These are phyloP conservation scores for Rhodosporidiobolus sp. DNA, from an alignment of 768 basidiomycete genomes.

Conservation along the genomic window DNA sequence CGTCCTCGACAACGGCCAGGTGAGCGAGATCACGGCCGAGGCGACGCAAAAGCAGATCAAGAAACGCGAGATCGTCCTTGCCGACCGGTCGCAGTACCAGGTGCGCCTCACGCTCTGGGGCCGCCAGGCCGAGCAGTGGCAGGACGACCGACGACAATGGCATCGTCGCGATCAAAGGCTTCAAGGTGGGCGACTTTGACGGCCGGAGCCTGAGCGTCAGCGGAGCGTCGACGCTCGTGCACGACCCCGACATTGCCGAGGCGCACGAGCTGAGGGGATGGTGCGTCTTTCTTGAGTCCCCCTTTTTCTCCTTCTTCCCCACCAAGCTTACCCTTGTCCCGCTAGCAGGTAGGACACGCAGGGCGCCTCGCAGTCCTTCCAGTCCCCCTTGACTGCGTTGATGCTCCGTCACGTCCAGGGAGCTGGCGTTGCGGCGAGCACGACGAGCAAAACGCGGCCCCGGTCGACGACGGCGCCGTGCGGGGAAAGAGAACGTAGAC, in stretches of 20 bases:
- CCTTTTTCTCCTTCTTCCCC: not conserved
- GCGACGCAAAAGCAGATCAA: conserved; percentile 71
- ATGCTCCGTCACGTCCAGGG: too few species aligned
- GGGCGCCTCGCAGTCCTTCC: conserved; percentile 65
- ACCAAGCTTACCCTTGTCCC: not conserved
- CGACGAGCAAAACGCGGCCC: too few species aligned
- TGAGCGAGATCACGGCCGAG: conserved; percentile 72
- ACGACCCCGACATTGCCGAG: conserved; percentile 88
- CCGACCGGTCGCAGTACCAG: conserved; percentile 73
- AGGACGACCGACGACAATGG: conserved; percentile 43
- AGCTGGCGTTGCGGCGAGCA: too few species aligned
- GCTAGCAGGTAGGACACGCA: conserved; percentile 62
- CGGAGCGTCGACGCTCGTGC: conserved; percentile 72
- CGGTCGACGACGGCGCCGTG: too few species aligned
- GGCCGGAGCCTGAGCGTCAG: conserved; percentile 82
- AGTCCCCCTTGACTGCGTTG: too few species aligned
- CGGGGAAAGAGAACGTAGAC: too few species aligned
- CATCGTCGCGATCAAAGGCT: conserved; percentile 91
- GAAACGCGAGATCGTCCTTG: conserved; percentile 85
- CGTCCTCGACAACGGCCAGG: conserved; percentile 70
- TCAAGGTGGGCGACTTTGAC: conserved; percentile 86
- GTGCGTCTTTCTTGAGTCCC: conserved; percentile 52
- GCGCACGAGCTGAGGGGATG: conserved; percentile 83
- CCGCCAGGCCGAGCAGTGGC: conserved; percentile 73
- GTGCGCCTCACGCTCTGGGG: conserved; percentile 93